Percentiles rank a stretch among this genome's conserved stretches.
phyloP scores from a whole-genome alignment of 202 grass and related monocot genomes.

The Sporobolus alterniflorus region DNA sequence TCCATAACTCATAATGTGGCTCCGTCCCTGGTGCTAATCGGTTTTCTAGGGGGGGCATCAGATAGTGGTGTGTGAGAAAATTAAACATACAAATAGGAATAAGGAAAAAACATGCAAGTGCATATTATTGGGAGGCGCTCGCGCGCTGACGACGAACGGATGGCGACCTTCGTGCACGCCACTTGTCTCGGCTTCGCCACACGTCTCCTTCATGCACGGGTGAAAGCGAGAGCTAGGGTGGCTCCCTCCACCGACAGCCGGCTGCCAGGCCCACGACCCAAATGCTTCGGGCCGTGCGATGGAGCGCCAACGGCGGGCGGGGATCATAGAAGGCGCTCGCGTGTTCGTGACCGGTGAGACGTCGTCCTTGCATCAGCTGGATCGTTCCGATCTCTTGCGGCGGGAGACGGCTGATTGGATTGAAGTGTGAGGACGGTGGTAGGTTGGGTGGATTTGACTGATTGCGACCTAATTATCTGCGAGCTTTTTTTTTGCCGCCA shows the following conservation, averaged over 20 bases:
- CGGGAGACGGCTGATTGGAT: neutral
- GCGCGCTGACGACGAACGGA: neutral
- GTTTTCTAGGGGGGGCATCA: too few relatives aligned
- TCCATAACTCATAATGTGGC: too few relatives aligned
- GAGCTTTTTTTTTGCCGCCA: neutral
- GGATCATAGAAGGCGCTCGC: too few relatives aligned
- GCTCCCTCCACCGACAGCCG: conserved; percentile 13
- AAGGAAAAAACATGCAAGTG: too few relatives aligned
- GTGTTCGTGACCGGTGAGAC: neutral
- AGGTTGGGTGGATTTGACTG: neutral
- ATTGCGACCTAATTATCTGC: neutral
- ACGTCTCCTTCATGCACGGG: too few relatives aligned
- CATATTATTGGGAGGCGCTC: too few relatives aligned
- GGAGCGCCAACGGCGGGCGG: too few relatives aligned
- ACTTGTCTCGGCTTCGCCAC: neutral
- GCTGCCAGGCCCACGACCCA: neutral
- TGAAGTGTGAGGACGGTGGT: neutral
- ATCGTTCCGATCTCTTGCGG: neutral
- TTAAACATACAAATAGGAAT: too few relatives aligned
- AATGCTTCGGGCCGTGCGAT: neutral
- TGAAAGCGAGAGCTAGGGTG: too few relatives aligned
- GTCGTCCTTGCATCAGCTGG: neutral
- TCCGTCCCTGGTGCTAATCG: too few relatives aligned
- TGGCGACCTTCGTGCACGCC: neutral
- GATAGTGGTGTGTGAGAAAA: too few relatives aligned